These are phyloP conservation scores for Blastocystis sp. DNA, from an alignment of 352 stramenopile species.

Conservation along the genomic window DNA sequence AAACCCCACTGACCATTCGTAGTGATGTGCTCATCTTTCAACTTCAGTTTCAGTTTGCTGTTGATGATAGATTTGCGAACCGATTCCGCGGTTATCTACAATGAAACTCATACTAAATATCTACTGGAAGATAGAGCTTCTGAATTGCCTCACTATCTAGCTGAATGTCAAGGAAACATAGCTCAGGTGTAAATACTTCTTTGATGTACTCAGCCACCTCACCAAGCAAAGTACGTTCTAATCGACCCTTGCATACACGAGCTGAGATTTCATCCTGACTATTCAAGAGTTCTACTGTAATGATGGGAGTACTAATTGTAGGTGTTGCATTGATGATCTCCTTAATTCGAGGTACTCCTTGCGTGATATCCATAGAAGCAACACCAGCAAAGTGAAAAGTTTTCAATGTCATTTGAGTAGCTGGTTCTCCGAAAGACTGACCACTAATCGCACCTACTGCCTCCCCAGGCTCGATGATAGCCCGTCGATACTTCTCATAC, in stretches of 20 bases:
- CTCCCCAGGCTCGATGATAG: conserved; percentile 83
- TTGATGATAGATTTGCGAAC: conserved; percentile 84
- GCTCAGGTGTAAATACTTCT: conserved; percentile 85
- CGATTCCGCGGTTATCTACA: conserved; percentile 83
- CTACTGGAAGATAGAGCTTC: conserved; percentile 77
- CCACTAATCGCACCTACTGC: conserved; percentile 89
- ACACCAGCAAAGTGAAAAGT: conserved; percentile 99
- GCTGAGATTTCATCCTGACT: conserved; percentile 83
- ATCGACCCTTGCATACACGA: conserved; percentile 92
- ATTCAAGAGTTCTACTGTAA: conserved; percentile 83
- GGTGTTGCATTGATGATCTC: conserved; percentile 84
- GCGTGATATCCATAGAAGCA: conserved; percentile 98
- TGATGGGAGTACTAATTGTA: conserved; percentile 96
- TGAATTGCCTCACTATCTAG: conserved; percentile 90
- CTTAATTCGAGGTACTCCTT: conserved; percentile 95
- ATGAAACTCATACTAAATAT: background rate
- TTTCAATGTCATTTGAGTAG: conserved; percentile 90
- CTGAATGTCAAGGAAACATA: conserved; percentile 90
- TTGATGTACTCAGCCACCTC: conserved; percentile 88
- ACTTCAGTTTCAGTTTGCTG: conserved; percentile 75
- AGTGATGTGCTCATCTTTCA: conserved; percentile 73
- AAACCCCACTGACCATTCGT: conserved; percentile 72
- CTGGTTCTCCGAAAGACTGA: conserved; percentile 90
- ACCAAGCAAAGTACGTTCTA: conserved; percentile 96
- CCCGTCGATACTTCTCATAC: conserved; percentile 72